Conservation (phyloP, 2,329 filamentous ascomycete species). For the Beauveria bassiana region DNA sequence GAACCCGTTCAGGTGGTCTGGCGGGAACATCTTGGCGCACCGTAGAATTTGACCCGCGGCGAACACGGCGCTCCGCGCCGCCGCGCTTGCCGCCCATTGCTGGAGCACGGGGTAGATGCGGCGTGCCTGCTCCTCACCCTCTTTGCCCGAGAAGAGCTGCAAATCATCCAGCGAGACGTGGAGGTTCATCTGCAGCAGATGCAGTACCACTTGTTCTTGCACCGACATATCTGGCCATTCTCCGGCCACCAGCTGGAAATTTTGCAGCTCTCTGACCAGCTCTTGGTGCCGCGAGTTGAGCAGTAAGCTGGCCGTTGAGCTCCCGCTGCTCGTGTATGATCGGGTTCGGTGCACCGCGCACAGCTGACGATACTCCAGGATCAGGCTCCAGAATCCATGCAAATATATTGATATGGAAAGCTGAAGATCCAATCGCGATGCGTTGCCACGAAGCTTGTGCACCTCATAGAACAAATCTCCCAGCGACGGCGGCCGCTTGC, state of each 20-base stretch:
- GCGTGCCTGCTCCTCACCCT: slow-evolving; percentile 57
- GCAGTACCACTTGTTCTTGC: slow-evolving; percentile 40
- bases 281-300: slow-evolving; percentile 53
- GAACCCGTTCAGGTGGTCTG: slow-evolving; percentile 53
- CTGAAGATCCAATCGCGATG: slow-evolving; percentile 46
- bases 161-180: slow-evolving; percentile 58
- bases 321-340: slow-evolving; percentile 35
- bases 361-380: slow-evolving; percentile 59
- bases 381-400: slow-evolving; percentile 57
- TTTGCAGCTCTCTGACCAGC: slow-evolving; percentile 48
- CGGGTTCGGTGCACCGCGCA: slow-evolving; percentile 41
- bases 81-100: slow-evolving; percentile 48
- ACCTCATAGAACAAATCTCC: slow-evolving; percentile 51
- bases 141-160: slow-evolving; percentile 60
- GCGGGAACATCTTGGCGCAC: slow-evolving; percentile 47
- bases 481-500: slow-evolving; percentile 40
- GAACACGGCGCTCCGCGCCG: slow-evolving; percentile 55
- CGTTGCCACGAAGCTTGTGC: slow-evolving; percentile 40
- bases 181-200: slow-evolving; percentile 54
- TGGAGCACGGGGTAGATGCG: slow-evolving; percentile 50
- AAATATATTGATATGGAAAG: slow-evolving; percentile 53
- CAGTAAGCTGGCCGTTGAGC: slow-evolving; percentile 35
- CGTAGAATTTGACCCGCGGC: slow-evolving; percentile 61
- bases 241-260: slow-evolving; percentile 35
- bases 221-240: slow-evolving; percentile 36